Evolutionary conservation across 2,329 filamentous ascomycete genomes (phyloP), one percentile per base, ranked within the genome.

Genomic region (Fusarium sublunatum): DNA sequence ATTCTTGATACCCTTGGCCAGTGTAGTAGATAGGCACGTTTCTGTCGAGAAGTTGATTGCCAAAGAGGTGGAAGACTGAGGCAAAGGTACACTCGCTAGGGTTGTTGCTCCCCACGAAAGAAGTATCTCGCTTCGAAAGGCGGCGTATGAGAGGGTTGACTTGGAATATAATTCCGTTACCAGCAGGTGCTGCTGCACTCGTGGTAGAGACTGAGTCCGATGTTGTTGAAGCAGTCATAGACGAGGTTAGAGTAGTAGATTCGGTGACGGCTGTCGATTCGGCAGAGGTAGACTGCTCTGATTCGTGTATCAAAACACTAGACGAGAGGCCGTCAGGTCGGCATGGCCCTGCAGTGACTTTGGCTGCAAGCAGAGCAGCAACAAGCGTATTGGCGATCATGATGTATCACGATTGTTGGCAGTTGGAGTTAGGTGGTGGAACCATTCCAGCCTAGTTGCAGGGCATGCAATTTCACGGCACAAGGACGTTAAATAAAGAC

Each of bases 11-110:
- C 11, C 12, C 26, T 6, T 6, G 3, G 5, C 38, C 52, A 9
- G 22, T 4, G 4, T 44, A 55, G 12, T 44, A 55, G 1, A 55
- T 34, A 9, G 52, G 47, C 4, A 39, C 26, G 6, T 26, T 39
- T 1, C 38, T 15, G 2, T 32, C 25, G 0, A 39, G 2, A 28
- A 55, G 38, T 10, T 39, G 28, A 3, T 29, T 26, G 4, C 13
- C 11, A 4, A 19, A 9, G 6, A 55, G 46, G 7, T 5, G 52
- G 10, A 55, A 55, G 26, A 24, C 31, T 1, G 39, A 38, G 5
- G 52, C 52, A 28, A 32, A 43, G 7, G 38, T 52, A n/a, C 52
- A 55, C 19, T 42, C 38, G 4, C 29, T 31, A 2, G 46, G 52
- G 12, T 43, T 43, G 13, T 55, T 32, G n/a, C 7, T 38, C 13